Evolutionary conservation across 371 early-diverging fungal genomes (phyloP), one percentile per base, ranked within the genome.

Genomic region (Mucor sp.): DNA sequence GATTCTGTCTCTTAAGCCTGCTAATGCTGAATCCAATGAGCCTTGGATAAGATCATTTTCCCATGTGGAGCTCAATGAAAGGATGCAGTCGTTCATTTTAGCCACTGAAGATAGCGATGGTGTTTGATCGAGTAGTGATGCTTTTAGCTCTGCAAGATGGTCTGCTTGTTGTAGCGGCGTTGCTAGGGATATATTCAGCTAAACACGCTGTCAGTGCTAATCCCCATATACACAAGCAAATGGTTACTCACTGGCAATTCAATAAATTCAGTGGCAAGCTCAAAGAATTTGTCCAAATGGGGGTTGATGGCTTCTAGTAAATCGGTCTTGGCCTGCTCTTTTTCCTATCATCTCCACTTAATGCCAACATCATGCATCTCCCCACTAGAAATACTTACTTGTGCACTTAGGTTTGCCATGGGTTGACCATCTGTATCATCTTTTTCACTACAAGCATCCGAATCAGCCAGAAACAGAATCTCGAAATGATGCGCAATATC

Each of bases 401-500:
- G 43, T 15, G 6, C 14, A 41, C 41, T 39, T 44, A 66, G 11
- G 3, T 58, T 58, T 25, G 57, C 35, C 2, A 62, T 23, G 3
- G 58, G 30, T 0, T 15, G 25, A 5, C 32, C 48, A 21, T 69
- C 32, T 33, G n/a, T 17, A 44, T 67, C 60, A 5, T 69, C 37
- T 23, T 50, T 0, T 11, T 50, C 21, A 23, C 7, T 63, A 6
- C 47, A 9, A 14, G 32, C 15, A 1, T 12, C 21, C 39, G 21
- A 64, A 15, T 63, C 61, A 37, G 47, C 30, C 6, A 79, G 32
- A 48, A 79, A 76, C 14, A 79, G 56, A 2, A 12, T 41, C 14
- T 75, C 62, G 23, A 75, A 77, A 27, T 74, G 68, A 14, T 63
- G 48, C 0, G 72, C 75, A n/a, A 74, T 66, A 14, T 71, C 63